Percentiles rank a stretch among this genome's conserved stretches.
These are phyloP conservation scores for Calonectria naviculata DNA, from an alignment of 2,329 filamentous ascomycete species.

Conservation along the genomic window DNA sequence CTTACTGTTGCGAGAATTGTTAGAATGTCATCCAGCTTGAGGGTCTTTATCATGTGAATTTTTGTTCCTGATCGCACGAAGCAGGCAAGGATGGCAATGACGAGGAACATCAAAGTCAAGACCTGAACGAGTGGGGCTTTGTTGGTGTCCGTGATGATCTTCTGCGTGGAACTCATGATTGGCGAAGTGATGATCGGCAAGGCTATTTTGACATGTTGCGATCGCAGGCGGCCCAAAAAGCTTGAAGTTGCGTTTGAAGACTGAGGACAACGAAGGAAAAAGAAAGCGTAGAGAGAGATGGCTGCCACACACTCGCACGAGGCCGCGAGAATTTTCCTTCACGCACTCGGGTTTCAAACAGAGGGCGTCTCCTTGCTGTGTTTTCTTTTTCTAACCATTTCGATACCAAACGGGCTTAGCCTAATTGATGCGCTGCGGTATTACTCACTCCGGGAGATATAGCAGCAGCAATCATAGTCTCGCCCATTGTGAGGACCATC, in stretches of 20 bases:
- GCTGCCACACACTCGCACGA: not conserved
- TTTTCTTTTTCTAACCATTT: not conserved
- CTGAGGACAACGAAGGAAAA: not conserved
- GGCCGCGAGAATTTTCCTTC: not conserved
- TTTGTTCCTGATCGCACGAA: slow-evolving; percentile 41
- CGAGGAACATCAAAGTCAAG: slow-evolving; percentile 43
- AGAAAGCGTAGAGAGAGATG: not conserved
- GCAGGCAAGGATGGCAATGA: slow-evolving; percentile 40
- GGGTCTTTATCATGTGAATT: slow-evolving; percentile 41
- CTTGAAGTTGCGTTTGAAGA: not conserved
- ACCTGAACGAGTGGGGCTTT: slow-evolving; percentile 45
- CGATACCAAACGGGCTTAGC: not conserved
- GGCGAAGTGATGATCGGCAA: not conserved
- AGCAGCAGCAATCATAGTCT: not conserved
- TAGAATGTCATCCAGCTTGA: slow-evolving; percentile 40
- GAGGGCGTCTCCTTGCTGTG: not conserved
- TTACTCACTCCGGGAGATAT: not conserved
- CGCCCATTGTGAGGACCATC: not conserved
- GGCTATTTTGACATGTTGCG: not conserved
- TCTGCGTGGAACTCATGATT: slow-evolving; percentile 36
- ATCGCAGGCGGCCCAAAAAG: not conserved
- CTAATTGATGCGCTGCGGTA: not conserved
- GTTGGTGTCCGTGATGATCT: slow-evolving; percentile 41
- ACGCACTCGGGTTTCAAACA: not conserved
- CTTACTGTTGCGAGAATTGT: slow-evolving; percentile 40